Percentiles rank a stretch among this genome's conserved stretches.
phyloP scores from a whole-genome alignment of 345 rosid species.

The Eucalyptus tenuipes region DNA sequence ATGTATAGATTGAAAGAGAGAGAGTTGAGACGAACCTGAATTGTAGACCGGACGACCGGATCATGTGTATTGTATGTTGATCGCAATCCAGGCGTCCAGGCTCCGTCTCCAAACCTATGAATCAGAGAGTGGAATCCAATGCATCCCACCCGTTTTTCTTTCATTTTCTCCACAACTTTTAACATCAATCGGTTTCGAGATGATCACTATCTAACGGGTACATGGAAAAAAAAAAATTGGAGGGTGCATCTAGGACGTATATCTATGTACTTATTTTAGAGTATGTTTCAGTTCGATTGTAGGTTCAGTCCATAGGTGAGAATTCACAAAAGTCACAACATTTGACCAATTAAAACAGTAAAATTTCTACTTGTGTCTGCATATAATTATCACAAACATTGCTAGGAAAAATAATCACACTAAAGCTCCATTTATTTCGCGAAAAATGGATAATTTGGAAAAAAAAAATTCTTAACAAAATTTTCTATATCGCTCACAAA shows the following conservation, averaged over 20 bases:
- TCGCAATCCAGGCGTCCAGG: slow-evolving; percentile 31
- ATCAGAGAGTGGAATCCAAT: not conserved
- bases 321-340: not conserved
- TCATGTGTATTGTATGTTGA: slow-evolving; percentile 31
- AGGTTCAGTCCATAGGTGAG: not conserved
- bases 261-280: not conserved
- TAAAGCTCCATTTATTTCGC: fast-evolving
- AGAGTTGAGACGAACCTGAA: slow-evolving; percentile 2
- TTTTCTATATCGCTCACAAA: not conserved
- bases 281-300: not conserved
- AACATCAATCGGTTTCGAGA: not conserved
- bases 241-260: not conserved
- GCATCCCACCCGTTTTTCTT: not conserved
- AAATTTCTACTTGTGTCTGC: not conserved
- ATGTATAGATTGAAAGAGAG: not conserved
- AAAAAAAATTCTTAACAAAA: too few species aligned
- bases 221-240: not conserved
- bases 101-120: slow-evolving; percentile 35
- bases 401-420: not conserved
- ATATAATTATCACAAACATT: not conserved
- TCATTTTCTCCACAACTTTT: not conserved
- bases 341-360: not conserved
- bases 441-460: too few species aligned
- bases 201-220: not conserved
- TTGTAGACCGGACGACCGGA: slow-evolving; percentile 59